Base-by-base conservation (phyloP, 306 rosid species). In the Rubus parviflorus region DNA sequence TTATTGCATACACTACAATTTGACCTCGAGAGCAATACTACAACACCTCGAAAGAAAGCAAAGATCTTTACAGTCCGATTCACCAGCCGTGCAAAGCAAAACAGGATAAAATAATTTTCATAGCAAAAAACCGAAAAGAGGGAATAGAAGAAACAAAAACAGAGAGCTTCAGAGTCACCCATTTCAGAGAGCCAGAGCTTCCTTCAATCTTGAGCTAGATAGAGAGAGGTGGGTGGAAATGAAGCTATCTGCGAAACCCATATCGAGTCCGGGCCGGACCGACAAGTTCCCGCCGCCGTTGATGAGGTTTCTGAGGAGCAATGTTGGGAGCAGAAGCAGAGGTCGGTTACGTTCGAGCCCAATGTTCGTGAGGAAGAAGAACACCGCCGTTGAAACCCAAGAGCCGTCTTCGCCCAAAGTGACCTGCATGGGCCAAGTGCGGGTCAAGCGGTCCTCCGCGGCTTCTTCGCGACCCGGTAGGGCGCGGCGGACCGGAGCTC, bases 361-460 rank as follows among this genome's bases (percentile, higher is more conserved):
- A 15, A 83, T 94, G 83, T 92, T 94, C 57, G 67, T 89, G n/a
- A 77, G 89, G 49, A 92, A 84, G 86, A 94, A 88, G 79, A 90
- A 68, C 84, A 13, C 88, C 16, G 69, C 88, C 79, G 81, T 82
- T 54, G 96, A 90, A 81, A 89, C 97, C 7, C 96, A 88, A 76
- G 98, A 94, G 83, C 98, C 98, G 1, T 86, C 98, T 62, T 94
- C 98, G 48, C 98, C 97, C 0, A 94, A 94, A 52, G 98, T 94
- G 72, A 94, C 98, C 2, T 94, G 98, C 91, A 94, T 94, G 90
- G 98, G 98, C 0, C 97, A 92, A 68, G 98, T 94, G 6, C 86
- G 92, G 8, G 92, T 87, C 51, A 68, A 80, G 57, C 88, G 91
- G 77, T 75, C 96, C 40, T 66, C 93, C 76, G 40, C 70, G 35